Evolutionary conservation across 768 basidiomycete genomes (phyloP), one percentile per base, ranked within the genome.

Genomic region (Lyophyllum shimeji): DNA sequence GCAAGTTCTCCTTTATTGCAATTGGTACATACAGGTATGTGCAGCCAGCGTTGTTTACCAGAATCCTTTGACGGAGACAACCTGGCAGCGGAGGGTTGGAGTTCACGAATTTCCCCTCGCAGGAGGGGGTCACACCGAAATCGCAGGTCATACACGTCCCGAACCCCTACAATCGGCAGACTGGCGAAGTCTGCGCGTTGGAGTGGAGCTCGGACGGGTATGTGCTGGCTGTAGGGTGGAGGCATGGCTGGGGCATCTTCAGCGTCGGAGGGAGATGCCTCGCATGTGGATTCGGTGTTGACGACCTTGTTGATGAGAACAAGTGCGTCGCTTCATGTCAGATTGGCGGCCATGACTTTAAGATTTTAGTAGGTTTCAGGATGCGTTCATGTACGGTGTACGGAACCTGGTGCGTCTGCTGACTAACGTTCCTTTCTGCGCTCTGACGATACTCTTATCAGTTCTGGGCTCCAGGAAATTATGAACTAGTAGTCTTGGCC

Each of bases 201-300:
- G 85, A 93, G 62, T 98, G 95, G 96, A 95, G 91, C 49, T 91
- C 91, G 0, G 97, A 99, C 70, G 96, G 96, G 2, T 95, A 95
- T 71, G 93, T 92, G 6, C 76, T 99, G 11, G 95, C 95, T 31
- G 93, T 94, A 1, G 96, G 93, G 0, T 97, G 93, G 90, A 80
- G 85, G 58, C 71, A 81, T 51, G 95, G 93, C 7, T 98, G 95
- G 95, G 91, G 86, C 2, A 80, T 96, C 5, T 90, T 94, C 73
- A 94, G 89, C 66, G 86, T 94, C 11, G 90, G 91, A 12, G 96
- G 96, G 6, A 80, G 93, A 51, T 91, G 95, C 64, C 78, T 93
- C 25, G 88, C 89, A 1, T 93, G 85, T 72, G 84, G 83, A 9
- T 84, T 93, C 63, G 86, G 85, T 12, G 79, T 82, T 2, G 87